Percentiles rank a stretch among this genome's conserved stretches.
These are phyloP conservation scores for Zea mays DNA, from an alignment of 176 grass and related monocot genomes.

Conservation along the genomic window DNA sequence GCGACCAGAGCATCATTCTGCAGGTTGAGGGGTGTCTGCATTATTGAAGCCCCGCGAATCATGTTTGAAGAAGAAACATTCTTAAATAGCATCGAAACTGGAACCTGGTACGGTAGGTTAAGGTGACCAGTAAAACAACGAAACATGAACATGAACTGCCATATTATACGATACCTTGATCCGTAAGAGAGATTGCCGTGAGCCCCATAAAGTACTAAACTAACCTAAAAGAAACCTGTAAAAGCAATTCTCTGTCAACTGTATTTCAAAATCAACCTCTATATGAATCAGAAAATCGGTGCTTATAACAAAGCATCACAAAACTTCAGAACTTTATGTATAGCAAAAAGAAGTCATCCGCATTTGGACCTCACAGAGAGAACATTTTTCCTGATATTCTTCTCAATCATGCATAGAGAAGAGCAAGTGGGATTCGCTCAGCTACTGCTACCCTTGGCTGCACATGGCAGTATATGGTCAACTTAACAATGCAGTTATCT, in stretches of 20 bases:
- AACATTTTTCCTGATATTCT: background rate
- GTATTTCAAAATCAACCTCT: background rate
- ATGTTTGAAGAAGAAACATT: constrained; percentile 17
- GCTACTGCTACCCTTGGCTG: background rate
- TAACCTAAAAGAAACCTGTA: constrained; percentile 31
- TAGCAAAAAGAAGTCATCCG: background rate
- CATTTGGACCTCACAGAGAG: background rate
- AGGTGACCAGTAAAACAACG: constrained; percentile 4
- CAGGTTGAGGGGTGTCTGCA: constrained; percentile 7
- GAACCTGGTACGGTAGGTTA: background rate
- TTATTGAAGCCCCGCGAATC: background rate
- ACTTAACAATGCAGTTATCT: constrained; percentile 3
- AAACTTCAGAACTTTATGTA: background rate
- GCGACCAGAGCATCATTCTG: constrained; percentile 29
- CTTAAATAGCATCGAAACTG: background rate
- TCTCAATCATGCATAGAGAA: background rate
- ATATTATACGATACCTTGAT: constrained; percentile 32
- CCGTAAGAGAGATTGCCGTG: constrained; percentile 5
- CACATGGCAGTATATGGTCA: constrained; percentile 27
- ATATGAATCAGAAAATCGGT: constrained; percentile 1
- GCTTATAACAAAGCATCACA: background rate
- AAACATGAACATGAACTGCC: constrained; percentile 11
- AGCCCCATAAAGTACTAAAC: background rate
- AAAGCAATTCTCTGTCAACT: constrained; percentile 33
- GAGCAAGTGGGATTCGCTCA: background rate